Conservation (phyloP, 2,329 filamentous ascomycete species). For the Albophoma yamanashiensis region DNA sequence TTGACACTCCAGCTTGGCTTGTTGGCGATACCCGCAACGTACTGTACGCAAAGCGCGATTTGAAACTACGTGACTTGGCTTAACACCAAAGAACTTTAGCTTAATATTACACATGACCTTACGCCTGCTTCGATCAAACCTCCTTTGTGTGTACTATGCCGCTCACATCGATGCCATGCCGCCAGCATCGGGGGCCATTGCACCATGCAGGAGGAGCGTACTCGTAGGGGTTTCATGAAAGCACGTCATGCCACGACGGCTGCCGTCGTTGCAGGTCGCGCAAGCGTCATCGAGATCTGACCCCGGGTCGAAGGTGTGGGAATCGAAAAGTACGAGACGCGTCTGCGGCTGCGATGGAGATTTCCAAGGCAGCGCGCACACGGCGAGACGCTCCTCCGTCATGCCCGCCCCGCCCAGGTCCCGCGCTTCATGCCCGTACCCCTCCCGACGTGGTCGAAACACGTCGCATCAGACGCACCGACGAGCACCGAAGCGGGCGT, state of each 20-base stretch:
- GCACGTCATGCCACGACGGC: not conserved
- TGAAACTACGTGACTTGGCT: not conserved
- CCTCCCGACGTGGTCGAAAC: not conserved
- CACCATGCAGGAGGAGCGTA: not conserved
- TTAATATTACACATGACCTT: not conserved
- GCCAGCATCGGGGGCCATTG: not conserved
- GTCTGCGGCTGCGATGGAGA: not conserved
- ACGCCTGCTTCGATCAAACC: not conserved
- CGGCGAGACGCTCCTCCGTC: not conserved
- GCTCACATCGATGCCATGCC: not conserved
- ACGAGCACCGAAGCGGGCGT: not conserved
- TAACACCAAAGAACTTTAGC: not conserved
- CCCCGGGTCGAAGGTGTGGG: not conserved
- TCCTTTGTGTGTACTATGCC: too few relatives aligned
- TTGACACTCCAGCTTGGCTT: not conserved
- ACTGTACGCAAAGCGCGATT: not conserved
- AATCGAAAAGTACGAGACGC: not conserved
- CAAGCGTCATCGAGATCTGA: not conserved
- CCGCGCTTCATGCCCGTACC: not conserved
- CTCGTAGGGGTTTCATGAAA: too few relatives aligned
- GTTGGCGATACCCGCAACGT: not conserved
- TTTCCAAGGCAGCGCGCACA: not conserved
- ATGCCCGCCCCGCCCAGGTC: not conserved
- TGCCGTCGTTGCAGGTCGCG: not conserved
- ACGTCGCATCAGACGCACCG: not conserved